Evolutionary conservation across 345 rosid species (phyloP).

Genomic region (Salix suchowensis): DNA sequence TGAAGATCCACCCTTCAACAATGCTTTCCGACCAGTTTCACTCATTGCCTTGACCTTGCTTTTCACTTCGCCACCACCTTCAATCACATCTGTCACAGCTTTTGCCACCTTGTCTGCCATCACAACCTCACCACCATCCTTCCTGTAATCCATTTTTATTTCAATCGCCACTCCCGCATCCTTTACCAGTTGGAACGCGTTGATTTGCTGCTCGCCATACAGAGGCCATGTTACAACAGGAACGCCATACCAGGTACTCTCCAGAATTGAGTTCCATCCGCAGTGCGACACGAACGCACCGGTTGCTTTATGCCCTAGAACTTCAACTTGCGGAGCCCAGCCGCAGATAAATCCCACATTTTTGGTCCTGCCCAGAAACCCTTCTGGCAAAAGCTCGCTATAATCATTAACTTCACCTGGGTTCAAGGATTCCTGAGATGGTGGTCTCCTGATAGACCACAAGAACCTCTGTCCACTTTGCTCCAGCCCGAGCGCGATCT

Average conservation of each 20-base stretch:
- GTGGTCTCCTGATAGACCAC: constrained; percentile 45
- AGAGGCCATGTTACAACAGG: constrained; percentile 52
- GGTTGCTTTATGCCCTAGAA: constrained; percentile 31
- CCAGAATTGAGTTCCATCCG: constrained; percentile 53
- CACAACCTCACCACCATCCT: constrained; percentile 6
- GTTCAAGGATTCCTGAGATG: not conserved
- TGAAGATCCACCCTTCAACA: constrained; percentile 41
- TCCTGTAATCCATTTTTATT: constrained; percentile 40
- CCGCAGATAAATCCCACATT: constrained; percentile 33
- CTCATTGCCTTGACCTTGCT: constrained; percentile 31
- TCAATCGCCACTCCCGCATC: constrained; percentile 45
- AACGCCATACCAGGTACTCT: constrained; percentile 48
- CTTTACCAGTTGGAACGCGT: constrained; percentile 39
- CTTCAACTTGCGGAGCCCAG: constrained; percentile 46
- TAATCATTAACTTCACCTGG: constrained; percentile 27
- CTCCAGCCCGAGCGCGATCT: constrained; percentile 45
- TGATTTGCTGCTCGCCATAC: constrained; percentile 55
- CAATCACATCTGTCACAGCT: constrained; percentile 33
- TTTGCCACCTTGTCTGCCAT: constrained; percentile 33
- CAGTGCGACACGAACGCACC: constrained; percentile 73
- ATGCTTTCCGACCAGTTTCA: constrained; percentile 21
- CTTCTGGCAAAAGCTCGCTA: constrained; percentile 33
- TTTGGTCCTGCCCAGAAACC: constrained; percentile 36
- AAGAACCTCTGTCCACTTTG: constrained; percentile 35
- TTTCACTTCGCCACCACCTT: constrained; percentile 24